Base-by-base conservation (phyloP, 2,329 filamentous ascomycete genomes). In the Alternaria ventricosa region DNA sequence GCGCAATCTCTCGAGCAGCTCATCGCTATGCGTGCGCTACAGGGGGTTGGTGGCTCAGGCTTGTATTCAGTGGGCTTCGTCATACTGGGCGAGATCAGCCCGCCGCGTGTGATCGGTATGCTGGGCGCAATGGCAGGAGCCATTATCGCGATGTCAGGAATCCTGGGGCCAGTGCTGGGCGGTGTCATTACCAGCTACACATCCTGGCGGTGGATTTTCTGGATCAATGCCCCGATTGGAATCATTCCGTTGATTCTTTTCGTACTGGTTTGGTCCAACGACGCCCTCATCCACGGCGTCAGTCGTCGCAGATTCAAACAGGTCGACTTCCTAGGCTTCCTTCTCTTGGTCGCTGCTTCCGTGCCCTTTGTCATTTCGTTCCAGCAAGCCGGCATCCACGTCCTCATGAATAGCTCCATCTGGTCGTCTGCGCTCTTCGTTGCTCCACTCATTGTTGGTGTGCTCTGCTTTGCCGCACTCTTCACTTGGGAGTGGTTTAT, bases 291-390 rank as follows among this genome's bases (percentile, higher is more conserved):
- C 4, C 57, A 6, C 27, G 46, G 50, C n/a, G 23, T 30, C 6
- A 47, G 57, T 25, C 57, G 54, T 10, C 62, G 53, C 41, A 33
- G 57, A 12, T 55, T 64, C 27, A 55, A 43, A 7, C 62, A 64
- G 30, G 9, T 64, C n/a, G 62, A 64, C 25, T 82, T 85, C 56
- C 45, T 85, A 5, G 87, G 87, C 11, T 85, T 85, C n/a, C 79
- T 89, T 22, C 76, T 88, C 12, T 15, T 64, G 27, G 81, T 89
- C 9, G 78, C 84, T 4, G 84, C 86, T 2, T 83, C 87, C 0
- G 83, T 87, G 0, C 80, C 89, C 3, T 80, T 88, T 5, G 85
- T 88, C 0, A 88, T 88, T 67, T 80, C 87, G 2, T 88, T 89
- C 60, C 87, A 89, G 68, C 84, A 84, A 65, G 82, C 82, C 4